These are phyloP conservation scores for Acanthamoeba sp. DNA, from an alignment of 208 protist species.

Conservation along the genomic window DNA sequence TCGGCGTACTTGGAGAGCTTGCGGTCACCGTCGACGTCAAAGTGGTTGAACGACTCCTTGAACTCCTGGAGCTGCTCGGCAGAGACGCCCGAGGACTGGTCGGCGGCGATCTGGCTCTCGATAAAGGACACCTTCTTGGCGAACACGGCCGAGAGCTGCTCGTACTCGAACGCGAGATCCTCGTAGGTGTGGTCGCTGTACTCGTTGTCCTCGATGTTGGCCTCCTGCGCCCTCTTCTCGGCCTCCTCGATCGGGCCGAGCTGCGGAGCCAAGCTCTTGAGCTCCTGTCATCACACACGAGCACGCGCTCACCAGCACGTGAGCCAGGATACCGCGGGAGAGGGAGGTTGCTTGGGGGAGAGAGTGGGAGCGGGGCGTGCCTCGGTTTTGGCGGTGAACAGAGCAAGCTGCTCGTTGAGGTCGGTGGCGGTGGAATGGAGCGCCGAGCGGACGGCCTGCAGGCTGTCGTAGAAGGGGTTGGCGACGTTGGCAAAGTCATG, in stretches of 20 bases:
- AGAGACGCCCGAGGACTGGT: constrained; percentile 72
- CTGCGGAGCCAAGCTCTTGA: constrained; percentile 34
- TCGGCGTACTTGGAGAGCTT: constrained; percentile 74
- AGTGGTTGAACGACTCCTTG: constrained; percentile 85
- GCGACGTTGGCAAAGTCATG: constrained; percentile 75
- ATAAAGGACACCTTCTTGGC: constrained; percentile 80
- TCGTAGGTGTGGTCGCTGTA: constrained; percentile 82
- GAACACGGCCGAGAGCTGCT: constrained; percentile 82
- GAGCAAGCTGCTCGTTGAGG: constrained; percentile 1
- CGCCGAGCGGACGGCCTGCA: constrained; percentile 27
- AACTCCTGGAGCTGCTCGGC: constrained; percentile 87
- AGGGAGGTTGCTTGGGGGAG: too few species aligned
- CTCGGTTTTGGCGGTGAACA: constrained; percentile 51
- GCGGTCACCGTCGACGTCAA: constrained; percentile 82
- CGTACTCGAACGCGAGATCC: constrained; percentile 74
- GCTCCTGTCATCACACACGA: constrained; percentile 62
- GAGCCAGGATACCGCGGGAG: not conserved
- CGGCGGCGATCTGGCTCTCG: constrained; percentile 77
- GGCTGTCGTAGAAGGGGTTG: constrained; percentile 74
- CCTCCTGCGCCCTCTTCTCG: constrained; percentile 67
- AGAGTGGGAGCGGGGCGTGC: not conserved
- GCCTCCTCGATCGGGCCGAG: constrained; percentile 75
- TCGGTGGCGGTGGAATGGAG: constrained; percentile 31
- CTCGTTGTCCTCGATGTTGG: constrained; percentile 82
- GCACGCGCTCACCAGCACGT: not conserved